Evolutionary conservation across 306 rosid species (phyloP), one percentile per base, ranked within the genome.

Genomic region (Casuarina cunninghamiana): DNA sequence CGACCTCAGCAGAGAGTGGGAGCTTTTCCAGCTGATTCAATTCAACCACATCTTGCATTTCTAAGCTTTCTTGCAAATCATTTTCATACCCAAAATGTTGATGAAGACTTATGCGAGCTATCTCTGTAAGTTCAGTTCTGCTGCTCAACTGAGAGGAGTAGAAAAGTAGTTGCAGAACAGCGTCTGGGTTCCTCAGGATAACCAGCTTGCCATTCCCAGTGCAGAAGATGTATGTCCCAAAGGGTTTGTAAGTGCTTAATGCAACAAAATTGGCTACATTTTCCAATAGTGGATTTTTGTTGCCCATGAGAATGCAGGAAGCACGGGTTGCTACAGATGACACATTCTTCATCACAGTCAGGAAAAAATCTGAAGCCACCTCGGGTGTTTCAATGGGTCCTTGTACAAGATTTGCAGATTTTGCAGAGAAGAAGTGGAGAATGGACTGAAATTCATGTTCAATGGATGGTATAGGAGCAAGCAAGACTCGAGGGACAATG

Each of bases 231-330:
- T 26, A 26, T 26, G 32, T 26, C 32, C 32, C 32, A 26, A 91
- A 95, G n/a, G 98, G 97, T 74, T 87, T 89, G 55, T 92, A 95
- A 80, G 97, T 92, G 79, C 97, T 95, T 53, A 89, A 71, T 12
- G 85, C 73, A 10, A 84, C 71, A 43, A 92, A 88, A 50, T 71
- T 83, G 2, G 79, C 50, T 67, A 88, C 53, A 1, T 89, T 93
- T 35, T 92, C 91, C 10, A 88, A 63, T 43, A 92, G 60, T 55
- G 79, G 77, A 71, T 88, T 95, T 17, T 93, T 83, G 78, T 82
- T 91, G 19, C 94, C 97, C 91, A 88, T 95, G 7, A 92, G 91
- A 35, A 39, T 83, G 63, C 90, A 91, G 1, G 97, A 96, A 7
- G 83, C 85, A 48, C 84, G 87, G 76, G 89, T 91, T 3, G 96